Conservation (phyloP, 352 stramenopile genomes). For the Discostella stelligera region DNA sequence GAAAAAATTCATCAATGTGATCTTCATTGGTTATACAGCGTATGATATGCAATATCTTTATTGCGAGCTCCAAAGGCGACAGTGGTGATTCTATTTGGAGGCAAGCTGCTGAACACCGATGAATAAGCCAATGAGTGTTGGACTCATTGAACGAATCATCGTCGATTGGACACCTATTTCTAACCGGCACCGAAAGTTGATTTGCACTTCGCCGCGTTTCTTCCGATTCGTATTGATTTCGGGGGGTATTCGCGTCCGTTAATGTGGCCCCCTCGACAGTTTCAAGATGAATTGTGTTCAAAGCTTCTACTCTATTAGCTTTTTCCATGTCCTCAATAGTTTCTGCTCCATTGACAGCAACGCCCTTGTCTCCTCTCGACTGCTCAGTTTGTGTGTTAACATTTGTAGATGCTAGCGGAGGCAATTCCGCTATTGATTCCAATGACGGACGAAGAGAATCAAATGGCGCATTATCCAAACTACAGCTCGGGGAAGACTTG, state of each 20-base stretch:
- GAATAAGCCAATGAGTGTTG: conserved; percentile 34
- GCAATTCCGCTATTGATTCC: neutral
- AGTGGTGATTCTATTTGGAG: conserved; percentile 28
- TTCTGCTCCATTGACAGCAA: neutral
- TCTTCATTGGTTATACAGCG: conserved; percentile 15
- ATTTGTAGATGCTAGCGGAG: neutral
- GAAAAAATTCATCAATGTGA: conserved; percentile 3
- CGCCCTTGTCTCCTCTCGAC: neutral
- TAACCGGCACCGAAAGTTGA: neutral
- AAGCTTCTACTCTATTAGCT: neutral
- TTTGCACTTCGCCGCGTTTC: neutral
- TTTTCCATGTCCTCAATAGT: neutral
- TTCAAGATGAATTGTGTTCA: neutral
- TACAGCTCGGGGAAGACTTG: conserved; percentile 2
- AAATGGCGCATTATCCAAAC: conserved; percentile 8
- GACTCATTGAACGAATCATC: neutral
- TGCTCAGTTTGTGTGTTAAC: neutral
- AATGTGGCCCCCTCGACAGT: neutral
- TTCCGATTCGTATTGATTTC: neutral
- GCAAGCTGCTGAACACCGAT: conserved; percentile 25
- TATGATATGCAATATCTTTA: conserved; percentile 22
- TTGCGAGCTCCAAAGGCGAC: conserved; percentile 24
- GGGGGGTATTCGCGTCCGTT: neutral
- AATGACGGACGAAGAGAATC: conserved; percentile 15
- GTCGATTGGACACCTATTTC: neutral